Percentiles rank a stretch among this genome's conserved stretches.
phyloP scores from a whole-genome alignment of 257 asterid species.

The Solanum chaucha region DNA sequence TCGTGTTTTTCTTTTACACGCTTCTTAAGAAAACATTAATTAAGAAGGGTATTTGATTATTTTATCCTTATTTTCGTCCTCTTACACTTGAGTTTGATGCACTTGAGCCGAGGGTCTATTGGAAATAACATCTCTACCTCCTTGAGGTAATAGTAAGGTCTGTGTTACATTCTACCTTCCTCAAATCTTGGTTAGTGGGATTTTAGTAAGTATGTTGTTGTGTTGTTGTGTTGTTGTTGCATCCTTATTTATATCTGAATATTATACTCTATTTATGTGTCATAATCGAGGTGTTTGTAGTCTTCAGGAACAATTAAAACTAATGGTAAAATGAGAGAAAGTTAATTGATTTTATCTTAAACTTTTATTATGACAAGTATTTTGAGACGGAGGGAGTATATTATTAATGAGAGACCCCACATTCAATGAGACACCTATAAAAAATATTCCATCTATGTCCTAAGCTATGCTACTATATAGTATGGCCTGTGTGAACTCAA shows the following conservation, averaged over 20 bases:
- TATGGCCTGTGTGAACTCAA: neutral
- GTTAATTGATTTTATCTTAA: neutral
- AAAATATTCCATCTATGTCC: neutral
- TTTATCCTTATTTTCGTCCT: neutral
- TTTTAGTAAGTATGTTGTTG: too few relatives aligned
- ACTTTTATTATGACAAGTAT: neutral
- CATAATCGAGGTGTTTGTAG: neutral
- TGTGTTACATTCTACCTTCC: neutral
- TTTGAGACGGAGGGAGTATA: neutral
- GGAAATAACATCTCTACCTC: neutral
- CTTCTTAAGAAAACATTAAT: neutral
- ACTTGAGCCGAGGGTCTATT: neutral
- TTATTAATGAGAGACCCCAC: neutral
- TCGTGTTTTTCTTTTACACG: neutral
- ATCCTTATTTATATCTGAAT: neutral
- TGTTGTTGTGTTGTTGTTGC: too few relatives aligned
- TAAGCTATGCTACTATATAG: neutral
- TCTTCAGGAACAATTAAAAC: neutral
- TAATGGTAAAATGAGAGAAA: neutral
- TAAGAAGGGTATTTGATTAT: neutral
- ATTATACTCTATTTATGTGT: neutral
- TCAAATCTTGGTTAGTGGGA: neutral
- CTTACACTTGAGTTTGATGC: too few relatives aligned
- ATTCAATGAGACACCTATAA: neutral
- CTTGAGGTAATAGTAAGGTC: neutral